Percentiles rank a stretch among this genome's conserved stretches.
Conservation (phyloP, 2,329 filamentous ascomycete genomes). For the Botrytis aclada region DNA sequence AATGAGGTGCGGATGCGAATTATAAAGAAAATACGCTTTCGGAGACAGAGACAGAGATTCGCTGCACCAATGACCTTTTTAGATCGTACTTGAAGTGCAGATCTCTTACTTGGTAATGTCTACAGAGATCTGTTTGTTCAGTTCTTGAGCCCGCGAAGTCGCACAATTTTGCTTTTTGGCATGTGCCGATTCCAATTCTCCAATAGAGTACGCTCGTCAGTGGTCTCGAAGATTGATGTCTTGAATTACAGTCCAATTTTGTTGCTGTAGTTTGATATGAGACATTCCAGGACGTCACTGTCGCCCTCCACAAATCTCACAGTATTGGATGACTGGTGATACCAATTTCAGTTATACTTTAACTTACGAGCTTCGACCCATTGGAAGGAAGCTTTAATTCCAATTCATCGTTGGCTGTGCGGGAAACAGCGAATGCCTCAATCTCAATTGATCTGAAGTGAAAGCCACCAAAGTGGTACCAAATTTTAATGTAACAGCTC, state of each 20-base stretch:
- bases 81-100: not conserved
- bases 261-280: too few relatives aligned
- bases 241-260: too few relatives aligned
- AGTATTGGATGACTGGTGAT: too few relatives aligned
- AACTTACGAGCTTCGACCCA: not conserved
- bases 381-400: too few relatives aligned
- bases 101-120: not conserved
- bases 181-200: not conserved
- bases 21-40: not conserved
- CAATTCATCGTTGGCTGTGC: not conserved
- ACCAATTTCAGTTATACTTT: not conserved
- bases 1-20: not conserved
- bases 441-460: too few relatives aligned
- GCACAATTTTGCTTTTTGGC: not conserved
- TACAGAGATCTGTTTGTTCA: fast-evolving
- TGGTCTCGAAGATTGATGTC: too few relatives aligned
- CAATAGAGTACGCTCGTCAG: too few relatives aligned
- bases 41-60: not conserved
- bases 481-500: too few relatives aligned
- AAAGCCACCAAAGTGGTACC: too few relatives aligned
- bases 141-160: not conserved
- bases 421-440: too few relatives aligned
- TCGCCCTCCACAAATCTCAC: too few relatives aligned
- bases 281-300: too few relatives aligned
- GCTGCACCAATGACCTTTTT: not conserved